A percentile compares a stretch with the other conserved stretches of the same genome.
phyloP scores from a whole-genome alignment of 2,329 filamentous ascomycete species.

The Didymella glomerata region DNA sequence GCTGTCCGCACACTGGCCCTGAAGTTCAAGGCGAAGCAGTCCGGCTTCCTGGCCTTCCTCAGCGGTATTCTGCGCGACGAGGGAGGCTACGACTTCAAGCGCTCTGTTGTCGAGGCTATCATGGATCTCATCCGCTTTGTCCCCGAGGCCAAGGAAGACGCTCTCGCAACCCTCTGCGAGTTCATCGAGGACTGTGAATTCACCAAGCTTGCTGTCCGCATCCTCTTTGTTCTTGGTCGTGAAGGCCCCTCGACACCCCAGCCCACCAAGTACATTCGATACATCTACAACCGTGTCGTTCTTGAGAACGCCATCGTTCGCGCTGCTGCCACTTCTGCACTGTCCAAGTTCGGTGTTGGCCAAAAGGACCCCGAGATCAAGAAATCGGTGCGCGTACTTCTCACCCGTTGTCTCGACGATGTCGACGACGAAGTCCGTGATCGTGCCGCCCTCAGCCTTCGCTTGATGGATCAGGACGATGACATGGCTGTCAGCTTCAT shows the following conservation, averaged over 20 bases:
- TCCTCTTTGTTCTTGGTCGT: conserved; percentile 89
- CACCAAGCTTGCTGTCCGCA: conserved; percentile 94
- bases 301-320: conserved; percentile 96
- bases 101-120: conserved; percentile 97
- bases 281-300: conserved; percentile 98
- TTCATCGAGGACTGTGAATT: conserved; percentile 99
- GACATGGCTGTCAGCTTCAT: conserved; percentile 87
- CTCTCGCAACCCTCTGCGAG: conserved; percentile 93
- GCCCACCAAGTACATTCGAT: conserved; percentile 98
- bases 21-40: conserved; percentile 98
- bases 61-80: conserved; percentile 97
- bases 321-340: conserved; percentile 91
- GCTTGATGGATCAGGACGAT: conserved; percentile 89
- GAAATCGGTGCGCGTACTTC: conserved; percentile 89
- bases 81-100: conserved; percentile 98
- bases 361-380: conserved; percentile 98
- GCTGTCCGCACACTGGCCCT: conserved; percentile 95
- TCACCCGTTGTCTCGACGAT: conserved; percentile 93
- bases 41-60: conserved; percentile 95
- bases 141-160: conserved; percentile 81
- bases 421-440: conserved; percentile 98
- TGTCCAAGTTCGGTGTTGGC: conserved; percentile 94
- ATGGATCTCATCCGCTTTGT: conserved; percentile 99
- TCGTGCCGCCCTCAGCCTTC: conserved; percentile 88
- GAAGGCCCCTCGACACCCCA: conserved; percentile 95